Evolutionary conservation across 2,329 filamentous ascomycete species (phyloP).

Genomic region (Arthrobotrys musiformis): DNA sequence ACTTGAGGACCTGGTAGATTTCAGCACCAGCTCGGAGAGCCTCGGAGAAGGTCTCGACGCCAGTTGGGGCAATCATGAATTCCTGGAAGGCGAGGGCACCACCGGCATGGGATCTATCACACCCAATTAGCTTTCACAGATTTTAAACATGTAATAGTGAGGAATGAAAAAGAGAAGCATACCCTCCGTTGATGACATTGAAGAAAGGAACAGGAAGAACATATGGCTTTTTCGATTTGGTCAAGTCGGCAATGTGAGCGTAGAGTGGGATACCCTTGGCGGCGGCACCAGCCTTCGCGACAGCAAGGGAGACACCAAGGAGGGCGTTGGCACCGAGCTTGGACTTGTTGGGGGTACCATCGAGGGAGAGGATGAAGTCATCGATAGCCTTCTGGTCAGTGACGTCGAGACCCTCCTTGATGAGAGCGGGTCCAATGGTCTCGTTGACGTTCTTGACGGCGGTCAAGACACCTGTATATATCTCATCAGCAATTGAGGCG

Average conservation of each 20-base stretch:
- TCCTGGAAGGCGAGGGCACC: constrained; percentile 95
- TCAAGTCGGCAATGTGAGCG: constrained; percentile 85
- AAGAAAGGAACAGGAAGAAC: constrained; percentile 91
- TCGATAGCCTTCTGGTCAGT: constrained; percentile 88
- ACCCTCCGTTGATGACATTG: constrained; percentile 85
- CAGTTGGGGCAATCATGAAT: constrained; percentile 91
- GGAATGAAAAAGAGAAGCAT: neutral
- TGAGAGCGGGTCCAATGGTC: constrained; percentile 80
- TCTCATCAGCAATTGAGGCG: constrained; percentile 59
- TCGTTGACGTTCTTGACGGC: constrained; percentile 88
- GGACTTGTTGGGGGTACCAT: constrained; percentile 86
- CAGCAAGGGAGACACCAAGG: constrained; percentile 82
- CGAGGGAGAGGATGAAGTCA: constrained; percentile 84
- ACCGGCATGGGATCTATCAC: constrained; percentile 88
- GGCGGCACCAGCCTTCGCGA: constrained; percentile 88
- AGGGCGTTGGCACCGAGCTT: constrained; percentile 90
- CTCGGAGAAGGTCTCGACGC: constrained; percentile 91
- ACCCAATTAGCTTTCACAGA: too few species aligned
- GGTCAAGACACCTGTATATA: constrained; percentile 73
- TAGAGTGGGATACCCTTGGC: constrained; percentile 90
- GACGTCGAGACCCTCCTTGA: constrained; percentile 83
- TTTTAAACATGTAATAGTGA: neutral
- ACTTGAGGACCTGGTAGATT: constrained; percentile 98
- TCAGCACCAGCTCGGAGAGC: constrained; percentile 95
- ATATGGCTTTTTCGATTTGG: constrained; percentile 90